Percentiles rank a stretch among this genome's conserved stretches.
These are phyloP conservation scores for Tetrahymena borealis DNA, from an alignment of 73 alveolate species.

Conservation along the genomic window DNA sequence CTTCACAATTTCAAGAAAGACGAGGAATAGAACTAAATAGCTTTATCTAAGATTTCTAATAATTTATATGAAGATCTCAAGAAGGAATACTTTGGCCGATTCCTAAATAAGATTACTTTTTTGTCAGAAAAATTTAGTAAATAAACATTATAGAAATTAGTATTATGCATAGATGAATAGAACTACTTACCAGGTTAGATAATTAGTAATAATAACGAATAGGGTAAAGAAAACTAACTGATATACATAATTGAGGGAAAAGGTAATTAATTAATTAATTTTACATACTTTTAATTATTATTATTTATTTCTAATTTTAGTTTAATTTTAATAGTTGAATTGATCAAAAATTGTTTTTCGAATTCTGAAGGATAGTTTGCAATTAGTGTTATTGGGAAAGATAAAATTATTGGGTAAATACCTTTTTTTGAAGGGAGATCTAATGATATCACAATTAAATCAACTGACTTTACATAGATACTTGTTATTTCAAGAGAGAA, in stretches of 20 bases:
- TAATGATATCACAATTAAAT: neutral
- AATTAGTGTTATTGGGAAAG: neutral
- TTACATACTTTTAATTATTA: neutral
- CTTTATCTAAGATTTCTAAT: neutral
- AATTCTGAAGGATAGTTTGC: neutral
- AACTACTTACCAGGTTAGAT: neutral
- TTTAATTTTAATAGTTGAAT: neutral
- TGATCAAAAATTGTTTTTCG: neutral
- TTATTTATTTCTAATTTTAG: neutral
- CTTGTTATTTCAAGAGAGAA: neutral
- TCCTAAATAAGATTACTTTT: neutral
- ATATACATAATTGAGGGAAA: neutral
- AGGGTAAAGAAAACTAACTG: neutral
- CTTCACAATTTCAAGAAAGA: neutral
- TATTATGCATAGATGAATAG: neutral
- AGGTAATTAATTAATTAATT: neutral
- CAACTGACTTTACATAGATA: neutral
- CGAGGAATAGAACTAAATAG: neutral
- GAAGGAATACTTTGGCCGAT: neutral
- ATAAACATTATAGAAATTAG: neutral
- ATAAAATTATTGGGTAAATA: neutral
- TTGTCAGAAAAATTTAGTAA: neutral
- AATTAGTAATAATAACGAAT: neutral
- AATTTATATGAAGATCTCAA: neutral
- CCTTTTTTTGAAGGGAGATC: neutral